Conservation (phyloP, 495 filamentous ascomycete genomes). For the Penicillium cosmopolitanum region DNA sequence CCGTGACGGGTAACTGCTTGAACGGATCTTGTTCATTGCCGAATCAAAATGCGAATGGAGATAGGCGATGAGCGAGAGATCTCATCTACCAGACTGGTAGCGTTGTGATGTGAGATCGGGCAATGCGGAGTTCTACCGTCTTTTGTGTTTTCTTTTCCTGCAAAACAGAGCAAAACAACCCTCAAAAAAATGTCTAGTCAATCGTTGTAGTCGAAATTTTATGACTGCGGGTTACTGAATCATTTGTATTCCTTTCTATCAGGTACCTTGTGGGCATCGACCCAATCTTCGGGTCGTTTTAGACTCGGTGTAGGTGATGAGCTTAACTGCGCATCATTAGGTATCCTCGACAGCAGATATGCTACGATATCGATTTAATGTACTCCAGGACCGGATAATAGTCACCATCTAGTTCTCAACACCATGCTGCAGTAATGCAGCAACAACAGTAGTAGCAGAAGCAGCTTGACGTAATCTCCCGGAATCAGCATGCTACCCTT, state of each 20-base stretch:
- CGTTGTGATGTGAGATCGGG: not conserved
- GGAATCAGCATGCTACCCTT: not conserved
- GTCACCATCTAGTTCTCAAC: not conserved
- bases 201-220: conserved; percentile 13
- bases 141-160: not conserved
- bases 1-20: not conserved
- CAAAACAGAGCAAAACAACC: not conserved
- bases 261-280: conserved; percentile 36
- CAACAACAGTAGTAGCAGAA: too few species aligned
- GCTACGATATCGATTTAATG: conserved; percentile 1
- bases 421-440: not conserved
- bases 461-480: not conserved
- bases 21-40: not conserved
- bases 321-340: conserved; percentile 12
- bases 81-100: not conserved
- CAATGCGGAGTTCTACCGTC: not conserved
- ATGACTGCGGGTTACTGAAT: conserved; percentile 12
- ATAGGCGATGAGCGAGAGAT: not conserved
- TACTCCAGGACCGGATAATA: not conserved
- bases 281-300: conserved; percentile 20
- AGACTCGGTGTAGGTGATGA: conserved; percentile 15
- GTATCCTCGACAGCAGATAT: conserved; percentile 1
- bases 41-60: not conserved
- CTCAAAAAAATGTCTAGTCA: conserved; percentile 4
- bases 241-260: conserved; percentile 28